Evolutionary conservation across 768 basidiomycete genomes (phyloP), one percentile per base, ranked within the genome.

Genomic region (Botryobasidium botryosum): DNA sequence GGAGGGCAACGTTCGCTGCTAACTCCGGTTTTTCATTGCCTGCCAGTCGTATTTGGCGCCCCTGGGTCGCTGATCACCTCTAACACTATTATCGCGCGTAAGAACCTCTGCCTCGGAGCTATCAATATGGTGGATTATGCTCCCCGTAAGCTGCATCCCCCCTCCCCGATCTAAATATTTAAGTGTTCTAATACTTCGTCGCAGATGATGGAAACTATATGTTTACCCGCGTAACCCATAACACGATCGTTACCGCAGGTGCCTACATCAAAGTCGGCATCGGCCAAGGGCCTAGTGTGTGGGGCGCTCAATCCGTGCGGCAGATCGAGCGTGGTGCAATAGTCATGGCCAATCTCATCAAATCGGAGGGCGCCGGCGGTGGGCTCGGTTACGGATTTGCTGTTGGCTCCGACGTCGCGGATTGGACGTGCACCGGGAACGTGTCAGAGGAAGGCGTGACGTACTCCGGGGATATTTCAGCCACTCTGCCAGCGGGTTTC

Each of bases 101-200:
- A 41, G n/a, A 45, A 51, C 6, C 39, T 55, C 36, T 35, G 43
- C 5, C 49, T 55, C 13, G 53, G 53, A n/a, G 54, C 49, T 5
- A 55, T 55, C 35, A 54, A 54, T 42, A 55, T 55, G 54, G 54
- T 55, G 6, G 54, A 55, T 32, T 52, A 46, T 40, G 45, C 40
- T 8, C 50, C 50, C 12, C 40, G 51, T 50, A 46, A 48, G 54
- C 40, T 2, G 7, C 27, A 35, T 15, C 15, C 32, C 10, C 31
- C 17, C 31, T 8, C 31, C 17, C 31, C 31, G n/a, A n/a, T n/a
- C n/a, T n/a, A n/a, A 33, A 8, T 33, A 33, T 8, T 17, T 33
- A 17, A 17, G 31, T 33, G 10, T 27, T 13, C 28, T 24, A 42
- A 15, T 24, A 21, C 2, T 42, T 1, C 23, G 13, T 21, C 10